phyloP scores from a whole-genome alignment of 2,329 filamentous ascomycete genomes.

The Aspergillus arachidicola region DNA sequence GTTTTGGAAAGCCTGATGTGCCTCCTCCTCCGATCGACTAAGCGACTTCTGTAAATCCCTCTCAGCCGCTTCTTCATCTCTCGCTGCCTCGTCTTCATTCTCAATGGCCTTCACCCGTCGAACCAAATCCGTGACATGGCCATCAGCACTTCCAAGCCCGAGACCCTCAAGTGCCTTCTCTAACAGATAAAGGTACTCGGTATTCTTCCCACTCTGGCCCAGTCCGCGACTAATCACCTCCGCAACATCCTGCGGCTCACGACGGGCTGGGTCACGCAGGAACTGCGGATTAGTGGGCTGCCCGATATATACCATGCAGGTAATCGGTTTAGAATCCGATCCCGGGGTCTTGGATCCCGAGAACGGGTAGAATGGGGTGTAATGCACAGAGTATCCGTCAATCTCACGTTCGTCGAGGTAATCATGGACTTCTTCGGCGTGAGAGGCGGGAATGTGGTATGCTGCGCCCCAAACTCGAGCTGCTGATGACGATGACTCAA shows the following conservation, averaged over 20 bases:
- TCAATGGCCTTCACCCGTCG: conserved; percentile 69
- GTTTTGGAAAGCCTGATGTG: conserved; percentile 9
- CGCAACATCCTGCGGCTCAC: conserved; percentile 76
- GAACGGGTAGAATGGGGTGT: conserved; percentile 77
- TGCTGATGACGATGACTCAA: conserved; percentile 33
- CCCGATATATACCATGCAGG: conserved; percentile 86
- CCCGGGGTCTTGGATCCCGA: conserved; percentile 17
- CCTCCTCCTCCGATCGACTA: conserved; percentile 15
- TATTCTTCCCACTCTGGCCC: conserved; percentile 87
- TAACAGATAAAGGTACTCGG: conserved; percentile 82
- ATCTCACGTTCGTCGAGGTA: conserved; percentile 97
- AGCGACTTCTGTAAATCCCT: conserved; percentile 31
- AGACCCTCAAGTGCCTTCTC: conserved; percentile 74
- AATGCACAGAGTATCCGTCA: conserved; percentile 94
- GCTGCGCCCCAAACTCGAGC: conserved; percentile 85
- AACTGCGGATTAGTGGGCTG: conserved; percentile 94
- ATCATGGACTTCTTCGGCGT: conserved; percentile 77
- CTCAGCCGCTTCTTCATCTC: conserved; percentile 37
- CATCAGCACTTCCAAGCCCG: conserved; percentile 75
- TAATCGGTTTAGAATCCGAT: conserved; percentile 38
- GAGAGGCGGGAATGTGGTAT: conserved; percentile 74
- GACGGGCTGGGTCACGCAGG: conserved; percentile 55
- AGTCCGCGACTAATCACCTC: conserved; percentile 75
- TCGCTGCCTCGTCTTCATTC: conserved; percentile 29
- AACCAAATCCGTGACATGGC: conserved; percentile 82